Base-by-base conservation (phyloP, 495 filamentous ascomycete species). In the Annulohypoxylon stygium region DNA sequence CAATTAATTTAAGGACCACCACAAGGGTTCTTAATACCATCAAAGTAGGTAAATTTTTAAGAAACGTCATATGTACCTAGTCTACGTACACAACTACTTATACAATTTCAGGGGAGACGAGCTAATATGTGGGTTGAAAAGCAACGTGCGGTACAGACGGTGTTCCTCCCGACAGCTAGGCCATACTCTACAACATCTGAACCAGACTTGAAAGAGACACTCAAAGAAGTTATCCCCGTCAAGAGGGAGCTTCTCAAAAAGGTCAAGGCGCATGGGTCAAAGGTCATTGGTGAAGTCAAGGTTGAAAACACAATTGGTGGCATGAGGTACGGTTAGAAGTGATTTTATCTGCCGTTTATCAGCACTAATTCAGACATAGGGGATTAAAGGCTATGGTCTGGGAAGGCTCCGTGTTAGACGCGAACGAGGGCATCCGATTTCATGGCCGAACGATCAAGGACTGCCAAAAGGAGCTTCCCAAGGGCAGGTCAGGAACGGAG, bases 361-460 rank as follows among this genome's bases (percentile, higher is more conserved):
- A 33, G 14, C 16, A 33, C 67, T 75, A 71, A 75, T 59, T 4
- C 9, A 3, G 16, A 14, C 25, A 11, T 33, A 79, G 77, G 81
- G 95, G 95, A 6, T 87, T 99, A 25, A 98, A 97, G 83, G 91
- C 93, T 72, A 98, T 99, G 94, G 86, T 99, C 59, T 99, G 96
- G 96, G 96, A 99, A 83, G 96, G 97, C 26, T 97, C 94, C 11
- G 96, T 99, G 7, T 92, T 99, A 34, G 97, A 98, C 80, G 90
- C 96, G 61, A 90, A 98, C 78, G 96, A 99, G 84, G 96, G 96
- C 37, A 99, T 99, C 78, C 93, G 96, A 57, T 99, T 99, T 88
- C 96, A 98, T 80, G 97, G 97, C 76, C 90, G 91, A 75, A 98
- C 94, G 55, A 99, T 99, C 86, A 97, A 96, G 84, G 96, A 99